Percentiles rank a stretch among this genome's conserved stretches.
Evolutionary conservation across 169 alveolate genomes (phyloP).

Genomic region (Plasmodium fragile): DNA sequence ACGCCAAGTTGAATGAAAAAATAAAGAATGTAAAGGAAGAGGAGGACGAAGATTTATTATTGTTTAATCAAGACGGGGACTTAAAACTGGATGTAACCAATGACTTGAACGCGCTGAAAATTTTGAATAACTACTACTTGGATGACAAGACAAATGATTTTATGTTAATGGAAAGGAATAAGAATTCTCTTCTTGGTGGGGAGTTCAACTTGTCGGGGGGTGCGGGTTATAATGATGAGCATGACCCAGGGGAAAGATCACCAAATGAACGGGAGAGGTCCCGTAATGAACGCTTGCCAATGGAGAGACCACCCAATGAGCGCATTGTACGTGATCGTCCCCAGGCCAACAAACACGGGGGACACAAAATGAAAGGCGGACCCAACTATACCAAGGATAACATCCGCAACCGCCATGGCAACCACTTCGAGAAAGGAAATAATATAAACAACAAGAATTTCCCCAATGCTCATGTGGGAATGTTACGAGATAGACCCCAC

Average conservation of each 20-base stretch:
- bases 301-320: neutral
- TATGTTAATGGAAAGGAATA: constrained; percentile 10
- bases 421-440: constrained; percentile 12
- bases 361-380: neutral
- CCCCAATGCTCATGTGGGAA: neutral
- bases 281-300: neutral
- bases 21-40: neutral
- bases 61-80: neutral
- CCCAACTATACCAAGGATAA: neutral
- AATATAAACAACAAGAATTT: neutral
- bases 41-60: neutral
- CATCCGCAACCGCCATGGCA: neutral
- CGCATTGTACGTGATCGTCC: neutral
- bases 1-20: constrained; percentile 23
- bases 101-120: constrained; percentile 32
- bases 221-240: neutral
- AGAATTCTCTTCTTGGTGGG: neutral
- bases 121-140: constrained; percentile 52
- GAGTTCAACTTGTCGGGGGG: neutral
- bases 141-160: constrained; percentile 10
- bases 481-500: neutral
- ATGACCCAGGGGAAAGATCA: neutral
- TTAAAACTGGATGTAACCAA: constrained; percentile 1
- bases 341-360: neutral
- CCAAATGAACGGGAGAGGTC: neutral